Percentiles rank a stretch among this genome's conserved stretches.
phyloP scores from a whole-genome alignment of 495 filamentous ascomycete genomes.

The Lasiosphaeria miniovina region DNA sequence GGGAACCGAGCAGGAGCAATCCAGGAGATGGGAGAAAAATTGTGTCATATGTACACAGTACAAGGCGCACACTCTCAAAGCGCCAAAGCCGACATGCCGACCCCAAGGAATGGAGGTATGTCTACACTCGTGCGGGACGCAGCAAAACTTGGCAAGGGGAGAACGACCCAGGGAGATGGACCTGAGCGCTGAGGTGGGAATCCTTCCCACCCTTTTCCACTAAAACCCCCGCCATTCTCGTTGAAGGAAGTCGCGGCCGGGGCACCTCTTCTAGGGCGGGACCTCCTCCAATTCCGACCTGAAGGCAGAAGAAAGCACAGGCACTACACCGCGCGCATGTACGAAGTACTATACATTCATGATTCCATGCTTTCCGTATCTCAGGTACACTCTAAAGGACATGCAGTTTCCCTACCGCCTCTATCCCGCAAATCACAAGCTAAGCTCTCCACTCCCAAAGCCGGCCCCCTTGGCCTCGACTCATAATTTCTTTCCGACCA shows the following conservation, averaged over 20 bases:
- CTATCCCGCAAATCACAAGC: slow-evolving; percentile 1
- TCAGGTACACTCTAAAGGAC: too few species aligned
- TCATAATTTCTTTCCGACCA: too few species aligned
- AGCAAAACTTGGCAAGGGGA: slow-evolving; percentile 6
- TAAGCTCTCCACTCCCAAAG: neutral
- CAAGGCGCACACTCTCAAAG: neutral
- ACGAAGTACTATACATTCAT: neutral
- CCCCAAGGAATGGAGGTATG: neutral
- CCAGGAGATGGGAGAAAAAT: slow-evolving; percentile 2
- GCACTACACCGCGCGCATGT: neutral
- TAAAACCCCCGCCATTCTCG: neutral
- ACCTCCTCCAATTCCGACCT: neutral
- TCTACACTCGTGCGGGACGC: neutral
- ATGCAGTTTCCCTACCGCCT: neutral
- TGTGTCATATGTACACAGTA: slow-evolving; percentile 6
- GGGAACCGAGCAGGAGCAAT: slow-evolving; percentile 2
- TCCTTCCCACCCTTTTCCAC: neutral
- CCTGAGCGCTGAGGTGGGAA: neutral
- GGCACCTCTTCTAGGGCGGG: neutral
- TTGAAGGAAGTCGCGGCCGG: neutral
- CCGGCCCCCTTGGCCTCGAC: too few species aligned
- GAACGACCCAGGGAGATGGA: neutral
- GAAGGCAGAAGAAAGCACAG: slow-evolving; percentile 1
- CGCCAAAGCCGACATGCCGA: neutral
- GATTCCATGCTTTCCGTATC: too few species aligned